Percentiles rank a stretch among this genome's conserved stretches.
Evolutionary conservation across 257 asterid species (phyloP).

Genomic region (Orobanche coerulescens): DNA sequence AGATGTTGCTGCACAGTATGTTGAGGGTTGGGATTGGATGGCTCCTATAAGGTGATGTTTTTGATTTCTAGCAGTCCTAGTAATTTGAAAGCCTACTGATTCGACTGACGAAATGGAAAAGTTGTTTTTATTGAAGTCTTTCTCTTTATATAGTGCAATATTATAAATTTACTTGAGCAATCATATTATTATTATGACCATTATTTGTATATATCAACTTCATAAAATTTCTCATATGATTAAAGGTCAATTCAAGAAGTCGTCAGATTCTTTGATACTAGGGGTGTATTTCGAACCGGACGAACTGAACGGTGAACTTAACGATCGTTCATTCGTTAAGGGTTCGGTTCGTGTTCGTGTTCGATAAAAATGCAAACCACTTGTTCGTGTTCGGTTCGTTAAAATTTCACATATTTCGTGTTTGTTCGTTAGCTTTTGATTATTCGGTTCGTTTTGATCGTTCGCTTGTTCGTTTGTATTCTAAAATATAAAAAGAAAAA

Average conservation of each 20-base stretch:
- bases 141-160: background rate
- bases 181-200: background rate
- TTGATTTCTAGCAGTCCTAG: conserved; percentile 15
- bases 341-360: no score
- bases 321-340: no score
- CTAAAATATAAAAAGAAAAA: no score
- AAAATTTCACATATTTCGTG: no score
- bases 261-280: no score
- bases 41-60: conserved; percentile 74
- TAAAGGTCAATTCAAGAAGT: conserved; percentile 6
- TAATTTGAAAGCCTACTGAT: background rate
- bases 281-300: no score
- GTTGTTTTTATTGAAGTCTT: background rate
- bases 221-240: conserved; percentile 4
- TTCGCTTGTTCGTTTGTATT: no score
- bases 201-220: conserved; percentile 1
- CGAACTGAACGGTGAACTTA: no score
- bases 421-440: no score
- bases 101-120: conserved; percentile 1
- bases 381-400: no score
- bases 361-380: no score
- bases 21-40: conserved; percentile 99
- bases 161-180: conserved; percentile 13
- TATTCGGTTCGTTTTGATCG: no score
- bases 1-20: conserved; percentile 93